Conservation (phyloP, 1,139 yeast species). For the Debaryomyces subglobosus region DNA sequence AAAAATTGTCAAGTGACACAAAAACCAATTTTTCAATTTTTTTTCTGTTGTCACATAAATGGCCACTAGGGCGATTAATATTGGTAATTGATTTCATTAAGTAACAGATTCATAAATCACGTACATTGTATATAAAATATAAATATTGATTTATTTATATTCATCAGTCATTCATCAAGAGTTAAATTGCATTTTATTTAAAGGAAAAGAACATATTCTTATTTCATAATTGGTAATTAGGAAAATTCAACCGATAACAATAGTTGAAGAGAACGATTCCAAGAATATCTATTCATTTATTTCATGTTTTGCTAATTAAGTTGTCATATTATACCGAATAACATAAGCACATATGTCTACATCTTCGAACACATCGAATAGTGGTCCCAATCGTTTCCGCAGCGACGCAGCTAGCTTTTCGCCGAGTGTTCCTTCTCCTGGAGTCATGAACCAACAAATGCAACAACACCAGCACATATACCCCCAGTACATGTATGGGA, state of each 20-base stretch:
- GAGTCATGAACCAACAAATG: slow-evolving; percentile 18
- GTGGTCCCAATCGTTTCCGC: slow-evolving; percentile 45
- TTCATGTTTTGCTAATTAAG: slow-evolving; percentile 8
- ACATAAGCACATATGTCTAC: slow-evolving; percentile 17
- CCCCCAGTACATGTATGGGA: slow-evolving; percentile 27
- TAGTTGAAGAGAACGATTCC: slow-evolving; percentile 2
- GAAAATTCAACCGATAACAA: slow-evolving; percentile 2
- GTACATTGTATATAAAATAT: slow-evolving; percentile 5
- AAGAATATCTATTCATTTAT: slow-evolving; percentile 6
- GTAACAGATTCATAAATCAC: slow-evolving; percentile 4
- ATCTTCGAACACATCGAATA: slow-evolving; percentile 20
- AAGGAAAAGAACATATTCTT: slow-evolving; percentile 1
- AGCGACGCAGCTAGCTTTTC: slow-evolving; percentile 47
- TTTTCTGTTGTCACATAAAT: slow-evolving; percentile 12
- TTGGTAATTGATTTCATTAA: not conserved
- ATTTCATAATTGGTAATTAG: slow-evolving; percentile 7
- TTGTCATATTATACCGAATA: not conserved
- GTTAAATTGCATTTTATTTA: slow-evolving; percentile 7
- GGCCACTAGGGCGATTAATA: slow-evolving; percentile 14
- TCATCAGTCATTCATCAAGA: slow-evolving; percentile 8
- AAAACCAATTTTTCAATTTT: slow-evolving; percentile 13
- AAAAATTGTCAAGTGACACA: slow-evolving; percentile 10
- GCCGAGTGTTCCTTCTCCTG: slow-evolving; percentile 31
- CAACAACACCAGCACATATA: slow-evolving; percentile 22
- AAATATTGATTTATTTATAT: slow-evolving; percentile 9